Evolutionary conservation across 2,329 filamentous ascomycete species (phyloP).

Genomic region (Chaetomium olivaceum): DNA sequence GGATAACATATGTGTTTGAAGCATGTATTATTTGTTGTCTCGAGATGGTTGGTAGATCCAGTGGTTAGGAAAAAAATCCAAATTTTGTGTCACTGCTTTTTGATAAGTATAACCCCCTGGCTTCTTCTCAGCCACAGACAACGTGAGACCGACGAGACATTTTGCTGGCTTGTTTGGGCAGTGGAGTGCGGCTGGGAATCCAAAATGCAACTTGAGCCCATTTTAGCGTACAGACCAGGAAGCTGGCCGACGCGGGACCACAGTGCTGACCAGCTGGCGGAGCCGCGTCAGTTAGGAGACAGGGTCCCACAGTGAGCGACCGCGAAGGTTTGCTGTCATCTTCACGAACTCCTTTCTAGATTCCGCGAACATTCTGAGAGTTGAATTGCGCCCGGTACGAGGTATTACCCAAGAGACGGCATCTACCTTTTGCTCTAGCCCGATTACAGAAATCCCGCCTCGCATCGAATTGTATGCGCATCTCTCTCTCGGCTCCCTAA

Average conservation of each 20-base stretch:
- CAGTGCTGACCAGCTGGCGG: constrained; percentile 25
- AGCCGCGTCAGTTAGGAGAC: constrained; percentile 23
- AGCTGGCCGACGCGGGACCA: constrained; percentile 4
- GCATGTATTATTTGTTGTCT: background rate
- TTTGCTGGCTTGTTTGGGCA: background rate
- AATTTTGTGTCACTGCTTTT: background rate
- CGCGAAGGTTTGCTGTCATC: constrained; percentile 29
- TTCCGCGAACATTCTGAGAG: background rate
- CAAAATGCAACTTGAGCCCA: background rate
- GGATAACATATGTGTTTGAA: background rate
- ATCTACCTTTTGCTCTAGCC: background rate
- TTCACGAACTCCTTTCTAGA: constrained; percentile 13
- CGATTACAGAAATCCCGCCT: background rate
- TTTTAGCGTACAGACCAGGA: background rate
- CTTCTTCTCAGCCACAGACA: background rate
- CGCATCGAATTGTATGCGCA: background rate
- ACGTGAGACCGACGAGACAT: background rate
- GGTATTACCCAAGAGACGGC: background rate
- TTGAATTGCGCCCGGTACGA: background rate
- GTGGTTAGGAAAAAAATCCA: background rate
- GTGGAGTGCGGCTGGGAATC: constrained; percentile 1
- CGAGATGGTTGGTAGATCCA: background rate
- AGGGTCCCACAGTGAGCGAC: constrained; percentile 18
- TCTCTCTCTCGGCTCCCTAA: background rate
- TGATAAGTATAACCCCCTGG: background rate